phyloP scores from a whole-genome alignment of 2,329 filamentous ascomycete genomes.

The Colletotrichum tropicale region DNA sequence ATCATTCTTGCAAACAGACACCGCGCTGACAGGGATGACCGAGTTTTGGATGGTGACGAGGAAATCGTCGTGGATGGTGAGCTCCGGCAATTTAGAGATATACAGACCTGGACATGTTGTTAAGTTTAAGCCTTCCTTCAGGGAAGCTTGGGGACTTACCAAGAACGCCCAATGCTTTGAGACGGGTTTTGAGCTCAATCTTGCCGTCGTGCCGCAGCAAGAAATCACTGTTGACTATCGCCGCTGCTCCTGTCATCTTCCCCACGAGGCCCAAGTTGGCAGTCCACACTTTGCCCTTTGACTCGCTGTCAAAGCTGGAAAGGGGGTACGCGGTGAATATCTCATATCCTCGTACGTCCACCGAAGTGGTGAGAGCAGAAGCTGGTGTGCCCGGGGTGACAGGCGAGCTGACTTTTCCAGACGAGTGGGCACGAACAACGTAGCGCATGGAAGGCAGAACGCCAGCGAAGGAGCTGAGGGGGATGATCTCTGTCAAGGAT shows the following conservation, averaged over 20 bases:
- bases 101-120: constrained; percentile 66
- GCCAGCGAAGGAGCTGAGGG: constrained; percentile 76
- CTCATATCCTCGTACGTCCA: constrained; percentile 75
- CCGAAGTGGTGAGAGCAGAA: constrained; percentile 63
- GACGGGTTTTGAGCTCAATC: constrained; percentile 66
- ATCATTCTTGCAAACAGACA: constrained; percentile 59
- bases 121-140: no score
- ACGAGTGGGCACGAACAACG: constrained; percentile 74
- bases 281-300: constrained; percentile 51
- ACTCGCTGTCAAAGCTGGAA: constrained; percentile 55
- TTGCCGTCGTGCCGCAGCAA: constrained; percentile 59
- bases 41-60: constrained; percentile 77
- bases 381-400: constrained; percentile 46
- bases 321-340: constrained; percentile 79
- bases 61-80: constrained; percentile 68
- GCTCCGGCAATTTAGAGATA: constrained; percentile 69
- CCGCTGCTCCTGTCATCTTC: constrained; percentile 90
- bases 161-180: constrained; percentile 81
- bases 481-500: constrained; percentile 70
- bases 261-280: constrained; percentile 79
- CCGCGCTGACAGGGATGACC: constrained; percentile 70
- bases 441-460: constrained; percentile 64
- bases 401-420: constrained; percentile 63
- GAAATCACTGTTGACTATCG: constrained; percentile 68
- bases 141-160: constrained; percentile 49